Evolutionary conservation across 352 stramenopile genomes (phyloP).

Genomic region (Halophytophthora polymorphica): DNA sequence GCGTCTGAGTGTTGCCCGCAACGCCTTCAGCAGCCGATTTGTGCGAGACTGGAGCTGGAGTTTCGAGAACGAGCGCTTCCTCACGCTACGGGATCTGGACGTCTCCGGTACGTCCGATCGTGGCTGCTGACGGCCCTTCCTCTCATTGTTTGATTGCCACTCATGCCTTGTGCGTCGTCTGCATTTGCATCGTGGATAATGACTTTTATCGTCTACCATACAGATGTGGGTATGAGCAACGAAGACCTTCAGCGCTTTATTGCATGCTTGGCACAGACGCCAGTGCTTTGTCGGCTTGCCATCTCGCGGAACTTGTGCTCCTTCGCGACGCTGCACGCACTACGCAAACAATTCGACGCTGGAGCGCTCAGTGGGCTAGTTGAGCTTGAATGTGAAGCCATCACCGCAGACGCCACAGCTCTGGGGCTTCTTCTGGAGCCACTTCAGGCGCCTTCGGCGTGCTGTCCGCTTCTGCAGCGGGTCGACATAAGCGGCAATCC

Average conservation of each 20-base stretch:
- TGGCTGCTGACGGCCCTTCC: not conserved
- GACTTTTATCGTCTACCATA: no score
- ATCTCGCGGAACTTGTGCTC: conserved; percentile 50
- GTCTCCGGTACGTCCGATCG: conserved; percentile 32
- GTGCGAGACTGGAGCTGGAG: conserved; percentile 50
- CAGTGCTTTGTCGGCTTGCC: conserved; percentile 24
- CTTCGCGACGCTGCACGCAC: conserved; percentile 21
- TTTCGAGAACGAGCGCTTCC: conserved; percentile 50
- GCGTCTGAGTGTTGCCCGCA: conserved; percentile 29
- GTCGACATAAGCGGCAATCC: conserved; percentile 30
- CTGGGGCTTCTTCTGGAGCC: conserved; percentile 19
- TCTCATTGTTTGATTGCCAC: not conserved
- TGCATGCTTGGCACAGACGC: conserved; percentile 28
- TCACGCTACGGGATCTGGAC: conserved; percentile 28
- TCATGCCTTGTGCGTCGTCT: not conserved
- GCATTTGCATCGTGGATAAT: conserved; percentile 10
- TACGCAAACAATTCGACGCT: conserved; percentile 25
- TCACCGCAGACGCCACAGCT: conserved; percentile 23
- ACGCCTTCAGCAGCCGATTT: conserved; percentile 60
- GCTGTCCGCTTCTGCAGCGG: conserved; percentile 14
- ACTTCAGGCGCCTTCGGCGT: conserved; percentile 15
- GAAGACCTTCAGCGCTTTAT: conserved; percentile 63
- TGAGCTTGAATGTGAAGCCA: conserved; percentile 39
- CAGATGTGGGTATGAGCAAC: conserved; percentile 41
- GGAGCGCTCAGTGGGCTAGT: conserved; percentile 14